These are phyloP conservation scores for Fraxinus baroniana DNA, from an alignment of 305 asterid genomes.

Conservation along the genomic window DNA sequence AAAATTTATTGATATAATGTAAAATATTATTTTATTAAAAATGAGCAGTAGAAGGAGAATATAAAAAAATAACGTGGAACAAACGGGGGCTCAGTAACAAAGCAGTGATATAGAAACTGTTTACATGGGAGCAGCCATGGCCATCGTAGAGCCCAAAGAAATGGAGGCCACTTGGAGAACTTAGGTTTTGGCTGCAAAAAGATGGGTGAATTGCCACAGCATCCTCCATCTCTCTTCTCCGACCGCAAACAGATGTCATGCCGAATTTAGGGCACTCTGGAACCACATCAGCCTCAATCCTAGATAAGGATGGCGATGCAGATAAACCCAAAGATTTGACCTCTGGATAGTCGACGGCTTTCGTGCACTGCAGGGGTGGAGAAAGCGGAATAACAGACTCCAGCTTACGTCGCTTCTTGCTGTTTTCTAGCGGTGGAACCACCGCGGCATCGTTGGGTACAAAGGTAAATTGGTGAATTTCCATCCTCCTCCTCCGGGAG, in stretches of 20 bases:
- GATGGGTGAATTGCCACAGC: slow-evolving; percentile 67
- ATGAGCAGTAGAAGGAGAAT: no score
- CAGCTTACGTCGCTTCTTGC: slow-evolving; percentile 36
- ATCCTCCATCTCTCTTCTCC: slow-evolving; percentile 94
- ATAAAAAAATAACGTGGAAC: no score
- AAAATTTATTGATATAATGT: no score
- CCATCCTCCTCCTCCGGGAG: slow-evolving; percentile 60
- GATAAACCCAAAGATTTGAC: neutral
- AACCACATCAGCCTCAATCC: neutral
- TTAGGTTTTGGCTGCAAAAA: slow-evolving; percentile 23
- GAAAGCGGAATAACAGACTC: slow-evolving; percentile 28
- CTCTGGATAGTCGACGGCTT: neutral
- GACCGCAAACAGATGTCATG: slow-evolving; percentile 72
- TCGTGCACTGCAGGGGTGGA: slow-evolving; percentile 19
- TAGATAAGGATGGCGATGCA: neutral
- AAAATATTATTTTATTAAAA: no score
- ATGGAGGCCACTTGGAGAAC: slow-evolving; percentile 34
- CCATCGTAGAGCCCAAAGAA: slow-evolving; percentile 87
- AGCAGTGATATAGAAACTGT: neutral
- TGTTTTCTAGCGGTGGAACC: slow-evolving; percentile 35
- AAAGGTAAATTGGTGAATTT: slow-evolving; percentile 59
- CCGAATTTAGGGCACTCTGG: slow-evolving; percentile 59
- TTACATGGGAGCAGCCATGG: slow-evolving; percentile 94
- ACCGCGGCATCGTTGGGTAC: slow-evolving; percentile 46
- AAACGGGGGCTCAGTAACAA: no score